Evolutionary conservation across 2,329 filamentous ascomycete species (phyloP), one percentile per base, ranked within the genome.

Genomic region (Xylariaceae sp.): DNA sequence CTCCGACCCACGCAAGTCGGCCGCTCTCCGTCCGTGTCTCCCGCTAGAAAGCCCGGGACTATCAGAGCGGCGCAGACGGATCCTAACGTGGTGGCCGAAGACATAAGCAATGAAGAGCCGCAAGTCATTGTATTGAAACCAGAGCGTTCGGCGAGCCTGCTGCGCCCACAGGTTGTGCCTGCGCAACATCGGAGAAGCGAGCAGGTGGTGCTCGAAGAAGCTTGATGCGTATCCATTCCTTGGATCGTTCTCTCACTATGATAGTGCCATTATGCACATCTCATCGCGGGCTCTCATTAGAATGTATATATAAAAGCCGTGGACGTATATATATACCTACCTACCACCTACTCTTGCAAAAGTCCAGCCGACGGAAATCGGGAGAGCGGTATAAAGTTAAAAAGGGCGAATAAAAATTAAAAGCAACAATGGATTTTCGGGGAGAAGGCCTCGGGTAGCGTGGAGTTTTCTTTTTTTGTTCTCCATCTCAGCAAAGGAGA

Each of bases 1-100:
- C 71, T 86, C 19, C 75, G 78, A 47, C 80, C 81, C 9, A 69
- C 83, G 40, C 73, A 77, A 62, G 71, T 70, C 27, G 68, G 47
- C 2, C 51, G 56, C 32, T 47, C 51, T 6, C 47, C 55, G 44
- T 56, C 62, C 30, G 50, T 45, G 11, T 55, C 48, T 8, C 53
- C 45, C 9, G 29, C 46, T 43, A 53, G 50, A 11, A 51, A 30
- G 26, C 49, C 53, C 12, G 45, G 52, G 8, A 44, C 47, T 30
- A 3, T 49, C 7, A 58, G 49, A 44, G 47, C 53, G 37, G 54
- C 50, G 4, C 55, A 46, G 32, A 54, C 47, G 4, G 59, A 50
- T 29, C 62, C 57, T 27, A 54, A 60, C 43, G 57, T 60, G 50
- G 61, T 70, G 42, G 67, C 60, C 42, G 65, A 64, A 47, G 68